phyloP scores from a whole-genome alignment of 805 yeast species.

The Kodamaea leandrae region DNA sequence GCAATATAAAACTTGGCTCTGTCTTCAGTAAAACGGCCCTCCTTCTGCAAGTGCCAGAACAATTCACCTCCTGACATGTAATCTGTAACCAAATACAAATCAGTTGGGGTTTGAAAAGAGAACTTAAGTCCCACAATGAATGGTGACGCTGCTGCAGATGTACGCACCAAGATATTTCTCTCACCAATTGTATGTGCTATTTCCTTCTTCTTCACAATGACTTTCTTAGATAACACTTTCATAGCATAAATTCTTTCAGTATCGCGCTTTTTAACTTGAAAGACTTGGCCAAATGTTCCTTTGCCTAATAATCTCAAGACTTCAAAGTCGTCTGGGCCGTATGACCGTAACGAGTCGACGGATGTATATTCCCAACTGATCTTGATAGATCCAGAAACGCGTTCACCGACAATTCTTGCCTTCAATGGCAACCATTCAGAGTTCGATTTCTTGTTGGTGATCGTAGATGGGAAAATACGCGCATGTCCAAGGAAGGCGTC shows the following conservation, averaged over 20 bases:
- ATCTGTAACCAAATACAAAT: constrained; percentile 90
- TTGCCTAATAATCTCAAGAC: constrained; percentile 87
- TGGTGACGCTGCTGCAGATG: constrained; percentile 84
- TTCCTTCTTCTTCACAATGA: constrained; percentile 94
- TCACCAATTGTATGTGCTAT: constrained; percentile 98
- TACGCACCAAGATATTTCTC: constrained; percentile 88
- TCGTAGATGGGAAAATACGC: constrained; percentile 61
- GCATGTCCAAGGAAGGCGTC: constrained; percentile 88
- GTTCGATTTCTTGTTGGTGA: constrained; percentile 37
- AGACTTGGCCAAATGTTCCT: constrained; percentile 97
- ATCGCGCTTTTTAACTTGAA: constrained; percentile 89
- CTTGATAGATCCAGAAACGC: constrained; percentile 73
- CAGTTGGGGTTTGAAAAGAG: constrained; percentile 93
- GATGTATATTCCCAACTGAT: constrained; percentile 69
- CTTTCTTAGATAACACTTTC: constrained; percentile 93
- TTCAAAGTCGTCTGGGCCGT: constrained; percentile 94
- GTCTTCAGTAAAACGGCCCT: constrained; percentile 89
- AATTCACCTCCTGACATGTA: constrained; percentile 98
- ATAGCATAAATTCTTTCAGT: constrained; percentile 91
- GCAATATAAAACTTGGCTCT: constrained; percentile 97
- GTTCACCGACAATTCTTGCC: constrained; percentile 72
- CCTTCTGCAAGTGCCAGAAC: constrained; percentile 95
- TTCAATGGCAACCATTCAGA: constrained; percentile 75
- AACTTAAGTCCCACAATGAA: constrained; percentile 95
- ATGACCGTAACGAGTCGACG: constrained; percentile 66